Base-by-base conservation (phyloP, 2,329 filamentous ascomycete species). In the Stagonosporopsis vannaccii region DNA sequence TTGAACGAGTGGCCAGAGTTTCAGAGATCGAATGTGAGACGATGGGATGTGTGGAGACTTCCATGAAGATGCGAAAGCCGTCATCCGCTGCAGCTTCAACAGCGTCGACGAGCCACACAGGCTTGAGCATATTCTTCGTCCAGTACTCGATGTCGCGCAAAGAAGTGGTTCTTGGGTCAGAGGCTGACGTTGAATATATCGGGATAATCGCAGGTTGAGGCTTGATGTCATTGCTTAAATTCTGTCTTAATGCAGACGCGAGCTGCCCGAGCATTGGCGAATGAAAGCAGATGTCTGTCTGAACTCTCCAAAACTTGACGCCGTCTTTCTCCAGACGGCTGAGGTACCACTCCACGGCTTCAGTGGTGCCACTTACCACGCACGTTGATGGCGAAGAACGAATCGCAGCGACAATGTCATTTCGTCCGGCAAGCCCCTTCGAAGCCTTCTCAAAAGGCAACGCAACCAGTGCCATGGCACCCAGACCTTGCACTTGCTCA, bases 221-320 rank as follows among this genome's bases (percentile, higher is more conserved):
- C 2, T 54, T 52, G 15, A 69, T 52, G 15, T 52, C 54, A 9
- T 49, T 45, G 3, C 39, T 30, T 13, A 66, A 33, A 11, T 55
- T 55, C 12, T 69, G 42, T 4, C 48, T 28, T 7, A 80, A 60
- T 7, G 74, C 69, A 13, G 62, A 54, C 0, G 63, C 62, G 12
- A 79, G 69, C 17, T 51, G 51, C 12, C 69, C 54, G 7, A 80
- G 67, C 58, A 76, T 69, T 6, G 75, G 76, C 36, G 70, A 75
- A 53, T 80, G 78, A 50, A 81, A 80, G 2, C 76, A 71, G 36
- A 81, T 70, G 39, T 79, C 75, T 0, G 77, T 77, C 30, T 75
- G 71, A 8, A 81, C 77, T 12, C 58, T 63, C 56, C 75, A 70
- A 0, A 65, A 63, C 51, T 73, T 75, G 41, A 78, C 53, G 4